Base-by-base conservation (phyloP, 1,284 basidiomycete genomes). In the Peniophora sp. region DNA sequence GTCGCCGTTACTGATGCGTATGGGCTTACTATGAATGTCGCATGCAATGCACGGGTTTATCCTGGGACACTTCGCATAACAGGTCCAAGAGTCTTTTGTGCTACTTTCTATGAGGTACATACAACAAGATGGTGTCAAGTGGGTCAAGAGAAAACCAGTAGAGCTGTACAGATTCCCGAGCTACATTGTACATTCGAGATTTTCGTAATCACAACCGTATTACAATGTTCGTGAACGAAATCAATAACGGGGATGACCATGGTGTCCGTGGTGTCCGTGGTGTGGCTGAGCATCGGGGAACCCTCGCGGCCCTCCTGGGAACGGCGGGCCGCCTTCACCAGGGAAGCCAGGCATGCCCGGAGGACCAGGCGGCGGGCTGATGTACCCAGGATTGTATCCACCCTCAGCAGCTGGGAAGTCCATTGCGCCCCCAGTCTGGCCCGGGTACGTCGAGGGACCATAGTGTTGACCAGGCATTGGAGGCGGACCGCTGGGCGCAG, bases 281-380 rank as follows among this genome's bases (percentile, higher is more conserved):
- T 41, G 37, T 15, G 37, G n/a, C 37, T 20, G n/a, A 20, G 37
- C n/a, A n/a, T 41, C 37, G 37, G 37, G 37, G 18, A 41, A 41
- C 37, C 37, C 37, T 6, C 37, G 15, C 5, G 37, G n/a, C 18
- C 37, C 37, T 6, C 27, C 27, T 6, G 27, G 27, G 27, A 32
- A 32, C 27, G 27, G 27, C 27, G 27, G 27, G 12, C 37, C 18
- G 15, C 37, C 37, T 15, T 20, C n/a, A 15, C 37, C n/a, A 5
- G 50, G 48, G 39, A 47, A 49, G 12, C 44, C 22, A 20, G 12
- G n/a, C 43, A 32, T 32, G 10, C 43, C 43, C 5, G 43, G 43
- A n/a, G 43, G 43, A 6, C 43, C 43, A 10, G 23, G 43, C 39
- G 20, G 15, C 43, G 43, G 43, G 12, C n/a, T 14, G n/a, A 22